A percentile compares a stretch with the other conserved stretches of the same genome.
Conservation (phyloP, 129 eudicot species). For the Flaveria linearis region DNA sequence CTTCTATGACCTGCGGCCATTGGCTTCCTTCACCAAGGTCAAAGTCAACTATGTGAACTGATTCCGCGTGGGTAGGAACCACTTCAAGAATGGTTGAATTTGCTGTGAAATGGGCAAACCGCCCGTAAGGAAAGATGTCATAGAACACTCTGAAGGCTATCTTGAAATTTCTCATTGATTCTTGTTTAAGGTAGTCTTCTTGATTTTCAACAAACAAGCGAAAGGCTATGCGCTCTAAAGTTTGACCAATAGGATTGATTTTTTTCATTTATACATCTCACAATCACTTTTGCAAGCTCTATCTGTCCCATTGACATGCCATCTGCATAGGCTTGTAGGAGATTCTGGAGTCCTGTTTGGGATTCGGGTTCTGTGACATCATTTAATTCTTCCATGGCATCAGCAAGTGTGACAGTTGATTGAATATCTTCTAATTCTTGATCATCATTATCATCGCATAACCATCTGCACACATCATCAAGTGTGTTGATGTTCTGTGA, state of each 20-base stretch:
- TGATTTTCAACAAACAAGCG: constrained; percentile 45
- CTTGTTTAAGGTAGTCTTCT: constrained; percentile 49
- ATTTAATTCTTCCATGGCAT: constrained; percentile 25
- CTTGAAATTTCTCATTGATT: constrained; percentile 42
- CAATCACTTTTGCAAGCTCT: constrained; percentile 50
- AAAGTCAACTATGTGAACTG: constrained; percentile 50
- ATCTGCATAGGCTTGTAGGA: constrained; percentile 62
- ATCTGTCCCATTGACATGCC: constrained; percentile 49
- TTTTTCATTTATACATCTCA: constrained; percentile 44
- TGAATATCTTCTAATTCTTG: constrained; percentile 28
- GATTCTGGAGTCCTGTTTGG: constrained; percentile 34
- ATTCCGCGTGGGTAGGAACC: constrained; percentile 36
- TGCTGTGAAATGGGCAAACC: constrained; percentile 62
- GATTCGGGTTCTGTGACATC: constrained; percentile 44
- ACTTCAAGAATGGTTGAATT: constrained; percentile 56
- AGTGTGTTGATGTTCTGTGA: constrained; percentile 27
- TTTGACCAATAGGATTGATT: constrained; percentile 47
- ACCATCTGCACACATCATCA: constrained; percentile 47
- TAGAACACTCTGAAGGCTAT: constrained; percentile 55
- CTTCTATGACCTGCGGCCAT: constrained; percentile 62
- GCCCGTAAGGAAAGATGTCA: constrained; percentile 49
- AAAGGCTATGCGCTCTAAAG: constrained; percentile 50
- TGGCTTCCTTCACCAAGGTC: constrained; percentile 58
- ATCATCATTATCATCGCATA: constrained; percentile 40
- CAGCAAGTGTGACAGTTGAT: constrained; percentile 7